A percentile compares a stretch with the other conserved stretches of the same genome.
Evolutionary conservation across 495 filamentous ascomycete species (phyloP).

Genomic region (Viridothelium virens): DNA sequence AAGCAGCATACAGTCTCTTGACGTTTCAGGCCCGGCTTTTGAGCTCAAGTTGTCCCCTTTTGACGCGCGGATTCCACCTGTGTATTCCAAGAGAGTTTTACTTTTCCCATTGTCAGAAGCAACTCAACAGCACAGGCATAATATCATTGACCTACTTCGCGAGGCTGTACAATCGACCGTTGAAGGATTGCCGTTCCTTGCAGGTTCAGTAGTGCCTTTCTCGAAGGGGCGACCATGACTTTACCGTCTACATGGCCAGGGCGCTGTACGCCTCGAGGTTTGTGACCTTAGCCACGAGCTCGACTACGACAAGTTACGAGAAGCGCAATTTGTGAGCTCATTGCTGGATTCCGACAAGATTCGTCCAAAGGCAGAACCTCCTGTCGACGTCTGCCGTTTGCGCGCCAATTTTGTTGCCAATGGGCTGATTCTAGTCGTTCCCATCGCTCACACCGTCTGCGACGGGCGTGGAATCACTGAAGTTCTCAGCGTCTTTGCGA

Average conservation of each 20-base stretch:
- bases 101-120: not conserved
- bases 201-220: not conserved
- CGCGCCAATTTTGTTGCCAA: not conserved
- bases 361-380: not conserved
- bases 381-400: not conserved
- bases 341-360: not conserved
- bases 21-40: not conserved
- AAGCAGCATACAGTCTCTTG: not conserved
- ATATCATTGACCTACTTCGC: not conserved
- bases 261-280: not conserved
- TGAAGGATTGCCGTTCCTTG: not conserved
- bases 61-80: not conserved
- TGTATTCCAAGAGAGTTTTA: not conserved
- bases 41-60: not conserved
- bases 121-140: not conserved
- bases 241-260: not conserved
- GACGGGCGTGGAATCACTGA: not conserved
- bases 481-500: not conserved
- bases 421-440: not conserved
- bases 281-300: not conserved
- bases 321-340: not conserved
- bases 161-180: not conserved
- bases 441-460: not conserved
- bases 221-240: not conserved
- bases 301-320: not conserved